A percentile compares a stretch with the other conserved stretches of the same genome.
phyloP scores from a whole-genome alignment of 2,329 filamentous ascomycete genomes.

The Septoria linicola region DNA sequence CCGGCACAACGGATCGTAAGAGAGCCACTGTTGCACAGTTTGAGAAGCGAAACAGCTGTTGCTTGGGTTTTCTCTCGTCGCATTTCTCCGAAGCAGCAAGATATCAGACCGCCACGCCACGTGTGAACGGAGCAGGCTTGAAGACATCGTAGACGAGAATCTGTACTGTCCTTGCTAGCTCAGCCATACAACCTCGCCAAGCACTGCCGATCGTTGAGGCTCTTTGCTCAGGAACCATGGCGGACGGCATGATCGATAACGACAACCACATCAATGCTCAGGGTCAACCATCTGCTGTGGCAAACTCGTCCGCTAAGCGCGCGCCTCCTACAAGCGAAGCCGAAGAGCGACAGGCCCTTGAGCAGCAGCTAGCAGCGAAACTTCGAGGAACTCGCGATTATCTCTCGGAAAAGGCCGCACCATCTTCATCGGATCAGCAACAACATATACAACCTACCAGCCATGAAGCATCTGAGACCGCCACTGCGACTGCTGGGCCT shows the following conservation, averaged over 20 bases:
- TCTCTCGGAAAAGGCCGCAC: slow-evolving; percentile 9
- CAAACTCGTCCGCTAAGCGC: slow-evolving; percentile 8
- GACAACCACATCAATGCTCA: neutral
- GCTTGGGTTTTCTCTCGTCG: too few relatives aligned
- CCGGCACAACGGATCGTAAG: neutral
- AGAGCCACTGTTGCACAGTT: slow-evolving; percentile 7
- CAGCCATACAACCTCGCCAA: neutral
- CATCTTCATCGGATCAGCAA: slow-evolving; percentile 1
- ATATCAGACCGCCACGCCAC: slow-evolving; percentile 2
- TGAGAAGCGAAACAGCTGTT: neutral
- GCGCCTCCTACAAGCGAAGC: neutral
- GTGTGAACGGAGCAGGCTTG: neutral
- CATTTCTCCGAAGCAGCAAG: neutral
- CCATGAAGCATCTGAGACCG: slow-evolving; percentile 10
- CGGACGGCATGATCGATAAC: neutral
- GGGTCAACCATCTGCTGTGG: neutral
- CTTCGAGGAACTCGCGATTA: slow-evolving; percentile 22
- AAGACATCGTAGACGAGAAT: neutral
- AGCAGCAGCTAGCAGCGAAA: slow-evolving; percentile 21
- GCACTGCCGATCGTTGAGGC: neutral
- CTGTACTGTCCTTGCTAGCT: neutral
- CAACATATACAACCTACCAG: neutral
- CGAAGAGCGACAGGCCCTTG: slow-evolving; percentile 17
- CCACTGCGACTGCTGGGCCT: slow-evolving; percentile 1
- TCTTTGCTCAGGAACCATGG: neutral